Evolutionary conservation across 495 filamentous ascomycete genomes (phyloP), one percentile per base, ranked within the genome.

Genomic region (Neurospora cerealis): DNA sequence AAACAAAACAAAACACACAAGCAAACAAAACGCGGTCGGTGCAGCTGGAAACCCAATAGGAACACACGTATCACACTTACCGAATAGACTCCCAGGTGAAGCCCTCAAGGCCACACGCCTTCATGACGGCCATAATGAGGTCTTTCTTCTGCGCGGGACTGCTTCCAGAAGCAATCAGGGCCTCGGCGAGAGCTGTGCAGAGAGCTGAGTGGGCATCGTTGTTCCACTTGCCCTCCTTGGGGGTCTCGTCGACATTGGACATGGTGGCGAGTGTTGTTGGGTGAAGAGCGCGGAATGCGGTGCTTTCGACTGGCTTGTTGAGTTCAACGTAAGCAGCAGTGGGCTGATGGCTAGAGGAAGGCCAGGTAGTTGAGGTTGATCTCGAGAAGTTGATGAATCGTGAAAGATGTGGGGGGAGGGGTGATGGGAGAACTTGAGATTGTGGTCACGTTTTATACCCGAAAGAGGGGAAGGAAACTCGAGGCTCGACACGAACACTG

Each of bases 21-120:
- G 74, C 39, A 21, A 11, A 24, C 39, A 48, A 38, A 70, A 40
- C 21, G 10, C 48, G 24, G 24, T 17, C 21, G 21, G 11, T 62
- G 24, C 13, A 10, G 13, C 13, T 21, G 19, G 21, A 32, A 24
- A 10, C 69, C n/a, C 3, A 72, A 71, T 37, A 34, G 19, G 42
- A 39, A 24, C 7, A 62, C 48, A 69, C 9, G 21, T 40, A 17
- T 32, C 24, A 15, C 39, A 79, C 79, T 44, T 80, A 83, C 83
- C 82, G 77, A 46, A 83, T 78, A 9, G 71, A 80, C 54, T 84
- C 81, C 75, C 78, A 79, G 0, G 80, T 78, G 21, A 79, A 81
- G 2, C 24, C 13, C 9, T 44, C 37, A 8, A 75, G 77, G 3
- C 79, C 80, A n/a, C 72, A 71, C 0, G 71, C 69, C 5, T 72